phyloP scores from a whole-genome alignment of 345 rosid species.

The Populus simonii region DNA sequence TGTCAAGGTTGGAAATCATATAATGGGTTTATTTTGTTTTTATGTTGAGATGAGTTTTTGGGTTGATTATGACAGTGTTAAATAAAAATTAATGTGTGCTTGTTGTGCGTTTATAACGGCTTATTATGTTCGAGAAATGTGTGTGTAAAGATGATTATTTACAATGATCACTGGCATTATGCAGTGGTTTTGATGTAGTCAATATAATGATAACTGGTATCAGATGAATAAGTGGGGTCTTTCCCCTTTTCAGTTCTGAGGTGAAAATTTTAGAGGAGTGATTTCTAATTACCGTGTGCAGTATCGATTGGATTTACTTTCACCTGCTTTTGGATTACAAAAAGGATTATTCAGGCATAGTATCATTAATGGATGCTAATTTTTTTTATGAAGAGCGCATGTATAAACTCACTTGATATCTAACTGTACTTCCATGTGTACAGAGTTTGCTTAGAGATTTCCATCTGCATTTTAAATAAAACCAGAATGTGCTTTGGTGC shows the following conservation, averaged over 20 bases:
- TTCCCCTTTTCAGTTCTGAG: background rate
- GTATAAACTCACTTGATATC: background rate
- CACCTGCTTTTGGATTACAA: background rate
- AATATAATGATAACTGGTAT: background rate
- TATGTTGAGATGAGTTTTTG: background rate
- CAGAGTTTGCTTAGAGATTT: background rate
- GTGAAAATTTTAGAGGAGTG: background rate
- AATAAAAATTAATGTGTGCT: background rate
- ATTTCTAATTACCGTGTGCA: background rate
- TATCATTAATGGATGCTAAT: background rate
- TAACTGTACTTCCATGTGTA: background rate
- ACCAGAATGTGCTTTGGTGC: constrained; percentile 8
- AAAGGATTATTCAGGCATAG: background rate
- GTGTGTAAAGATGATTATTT: background rate
- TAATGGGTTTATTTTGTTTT: constrained; percentile 5
- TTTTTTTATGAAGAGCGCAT: background rate
- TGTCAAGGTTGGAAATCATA: background rate
- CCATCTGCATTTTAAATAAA: background rate
- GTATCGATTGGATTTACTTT: background rate
- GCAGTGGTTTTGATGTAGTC: background rate
- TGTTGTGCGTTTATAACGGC: background rate
- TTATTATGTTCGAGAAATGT: background rate
- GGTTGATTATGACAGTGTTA: background rate
- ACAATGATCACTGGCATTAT: background rate
- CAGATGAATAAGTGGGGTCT: background rate